Evolutionary conservation across 148 eudicot genomes (phyloP), one percentile per base, ranked within the genome.

Genomic region (Cornus florida): DNA sequence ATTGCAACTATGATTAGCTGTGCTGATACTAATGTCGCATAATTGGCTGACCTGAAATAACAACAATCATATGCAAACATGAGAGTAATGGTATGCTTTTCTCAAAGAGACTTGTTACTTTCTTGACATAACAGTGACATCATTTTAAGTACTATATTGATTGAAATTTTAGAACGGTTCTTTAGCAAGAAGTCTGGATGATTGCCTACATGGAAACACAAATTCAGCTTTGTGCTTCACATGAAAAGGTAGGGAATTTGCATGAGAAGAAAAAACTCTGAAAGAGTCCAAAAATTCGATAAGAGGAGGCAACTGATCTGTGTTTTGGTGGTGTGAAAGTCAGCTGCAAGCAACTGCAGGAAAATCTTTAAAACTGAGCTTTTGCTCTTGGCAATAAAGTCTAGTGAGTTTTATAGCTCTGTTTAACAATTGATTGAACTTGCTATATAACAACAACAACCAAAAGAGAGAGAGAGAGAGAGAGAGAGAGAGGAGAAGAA

Each of bases 41-140:
- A 93, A 83, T 96, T 96, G 43, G 98, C 85, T 70, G 98, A 90
- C 91, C 98, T 95, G 87, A 81, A 75, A 87, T 28, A 72, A 80
- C 48, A 74, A 76, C 32, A 68, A 71, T 38, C 56, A 80, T 32
- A 17, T 41, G 39, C 20, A 70, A 64, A 59, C 35, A 13, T 39
- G 5, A 59, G 9, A 20, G 11, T 5, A 5, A 66, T 20, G 43
- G n/a, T 28, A 66, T 33, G 13, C 76, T 60, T 62, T 75, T 12
- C 33, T 23, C 64, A 50, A 53, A 11, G 53, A 14, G 59, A 46
- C 56, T 13, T 75, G 24, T 3, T 33, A 4, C 0, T 62, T 53
- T 16, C 23, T n/a, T n/a, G 22, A 5, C 66, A 62, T 62, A 62
- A 62, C 8, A 62, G 23, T 62, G 12, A 3, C 23, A 17, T 69